These are phyloP conservation scores for Elsinoe perseae DNA, from an alignment of 2,329 filamentous ascomycete genomes.

Conservation along the genomic window DNA sequence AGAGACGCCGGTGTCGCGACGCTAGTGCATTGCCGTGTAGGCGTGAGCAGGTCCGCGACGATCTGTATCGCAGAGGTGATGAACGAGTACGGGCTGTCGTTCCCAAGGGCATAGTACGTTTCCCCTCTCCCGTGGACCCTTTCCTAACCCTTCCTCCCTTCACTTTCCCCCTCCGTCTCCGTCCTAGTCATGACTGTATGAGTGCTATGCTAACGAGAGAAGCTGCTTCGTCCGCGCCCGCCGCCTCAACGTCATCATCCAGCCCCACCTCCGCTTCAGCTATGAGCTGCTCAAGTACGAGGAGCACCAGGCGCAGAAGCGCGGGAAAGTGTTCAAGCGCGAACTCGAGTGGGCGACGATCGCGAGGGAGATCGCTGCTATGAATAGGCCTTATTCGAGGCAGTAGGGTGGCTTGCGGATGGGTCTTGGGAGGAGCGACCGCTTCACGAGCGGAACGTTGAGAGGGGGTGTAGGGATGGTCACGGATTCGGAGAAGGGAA, in stretches of 20 bases:
- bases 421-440: background rate
- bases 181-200: background rate
- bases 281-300: constrained; percentile 95
- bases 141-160: no score
- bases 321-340: constrained; percentile 51
- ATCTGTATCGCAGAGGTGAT: constrained; percentile 99
- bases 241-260: constrained; percentile 93
- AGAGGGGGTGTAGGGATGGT: background rate
- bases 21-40: constrained; percentile 90
- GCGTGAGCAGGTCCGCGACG: constrained; percentile 88
- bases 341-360: constrained; percentile 91
- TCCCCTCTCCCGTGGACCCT: no score
- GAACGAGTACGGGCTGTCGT: constrained; percentile 69
- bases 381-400: constrained; percentile 89
- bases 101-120: constrained; percentile 76
- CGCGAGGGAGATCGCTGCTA: constrained; percentile 79
- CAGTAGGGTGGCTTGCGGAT: constrained; percentile 32
- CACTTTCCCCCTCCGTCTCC: background rate
- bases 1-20: constrained; percentile 72
- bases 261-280: constrained; percentile 85
- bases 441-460: background rate
- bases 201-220: constrained; percentile 19
- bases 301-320: constrained; percentile 58
- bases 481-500: no score
- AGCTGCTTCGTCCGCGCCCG: constrained; percentile 87